Percentiles rank a stretch among this genome's conserved stretches.
phyloP scores from a whole-genome alignment of 768 basidiomycete species.

The Podaxis sp. region DNA sequence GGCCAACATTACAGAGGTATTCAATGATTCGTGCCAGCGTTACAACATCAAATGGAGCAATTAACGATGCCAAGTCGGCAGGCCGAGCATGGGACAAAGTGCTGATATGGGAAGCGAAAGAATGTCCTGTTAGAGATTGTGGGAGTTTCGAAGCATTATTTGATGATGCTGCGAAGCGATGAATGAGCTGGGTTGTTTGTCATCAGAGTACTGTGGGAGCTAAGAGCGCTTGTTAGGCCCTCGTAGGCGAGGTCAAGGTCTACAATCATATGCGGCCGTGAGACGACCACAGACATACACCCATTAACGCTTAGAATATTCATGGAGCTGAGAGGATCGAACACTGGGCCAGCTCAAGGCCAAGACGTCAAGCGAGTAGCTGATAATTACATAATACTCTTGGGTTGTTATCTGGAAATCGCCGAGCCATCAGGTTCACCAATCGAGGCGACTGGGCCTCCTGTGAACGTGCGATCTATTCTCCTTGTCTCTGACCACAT shows the following conservation, averaged over 20 bases:
- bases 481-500: constrained; percentile 13
- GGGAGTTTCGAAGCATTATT: neutral
- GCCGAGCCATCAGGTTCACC: constrained; percentile 11
- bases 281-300: neutral
- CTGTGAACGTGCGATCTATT: constrained; percentile 13
- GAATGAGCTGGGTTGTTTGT: neutral
- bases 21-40: neutral
- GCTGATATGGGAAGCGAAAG: neutral
- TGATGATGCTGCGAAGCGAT: neutral
- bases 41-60: neutral
- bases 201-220: neutral
- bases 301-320: neutral
- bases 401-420: constrained; percentile 12
- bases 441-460: neutral
- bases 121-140: neutral
- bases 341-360: neutral
- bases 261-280: neutral
- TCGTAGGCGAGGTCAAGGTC: neutral
- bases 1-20: neutral
- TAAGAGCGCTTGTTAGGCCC: neutral
- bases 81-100: neutral
- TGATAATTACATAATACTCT: constrained; percentile 3
- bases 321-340: neutral
- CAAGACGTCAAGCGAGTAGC: neutral
- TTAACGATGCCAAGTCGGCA: neutral